Evolutionary conservation across 495 filamentous ascomycete genomes (phyloP).

Genomic region (Aspergillus olivimuriae): DNA sequence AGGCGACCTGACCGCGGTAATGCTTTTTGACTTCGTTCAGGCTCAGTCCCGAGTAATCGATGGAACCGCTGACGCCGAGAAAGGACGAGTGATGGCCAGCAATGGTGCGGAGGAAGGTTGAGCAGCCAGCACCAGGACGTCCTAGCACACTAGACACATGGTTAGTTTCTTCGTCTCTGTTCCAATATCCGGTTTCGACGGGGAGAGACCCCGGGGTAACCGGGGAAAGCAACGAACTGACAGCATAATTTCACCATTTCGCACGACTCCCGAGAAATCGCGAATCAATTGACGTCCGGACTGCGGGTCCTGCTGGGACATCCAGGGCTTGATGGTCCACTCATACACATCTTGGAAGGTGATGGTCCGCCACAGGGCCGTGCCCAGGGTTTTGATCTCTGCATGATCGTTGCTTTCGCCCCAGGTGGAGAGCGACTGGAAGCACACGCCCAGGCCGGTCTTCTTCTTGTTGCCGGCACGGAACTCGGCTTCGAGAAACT

Average conservation of each 20-base stretch:
- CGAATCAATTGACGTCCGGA: slow-evolving; percentile 33
- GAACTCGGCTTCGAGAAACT: slow-evolving; percentile 30
- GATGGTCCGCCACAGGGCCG: slow-evolving; percentile 30
- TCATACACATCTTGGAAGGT: slow-evolving; percentile 33
- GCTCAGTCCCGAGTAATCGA: slow-evolving; percentile 70
- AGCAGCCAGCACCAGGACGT: slow-evolving; percentile 78
- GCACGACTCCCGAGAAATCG: slow-evolving; percentile 61
- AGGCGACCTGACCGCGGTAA: slow-evolving; percentile 75
- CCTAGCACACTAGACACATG: slow-evolving; percentile 54
- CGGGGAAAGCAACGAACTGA: slow-evolving; percentile 20
- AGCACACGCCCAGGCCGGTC: slow-evolving; percentile 30
- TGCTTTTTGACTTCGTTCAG: slow-evolving; percentile 52
- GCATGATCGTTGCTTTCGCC: slow-evolving; percentile 26
- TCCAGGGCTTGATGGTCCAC: slow-evolving; percentile 33
- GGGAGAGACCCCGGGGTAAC: too few relatives aligned
- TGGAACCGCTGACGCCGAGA: slow-evolving; percentile 67
- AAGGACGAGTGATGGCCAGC: slow-evolving; percentile 76
- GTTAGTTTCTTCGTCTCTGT: too few relatives aligned
- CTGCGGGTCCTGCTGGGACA: slow-evolving; percentile 22
- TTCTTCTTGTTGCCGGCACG: slow-evolving; percentile 27
- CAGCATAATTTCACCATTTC: slow-evolving; percentile 69
- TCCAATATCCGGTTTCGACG: too few relatives aligned
- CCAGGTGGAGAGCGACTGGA: slow-evolving; percentile 34
- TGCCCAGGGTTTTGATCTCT: slow-evolving; percentile 28
- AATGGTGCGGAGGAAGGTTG: slow-evolving; percentile 80